Evolutionary conservation across 768 basidiomycete species (phyloP), one percentile per base, ranked within the genome.

Genomic region (Pleurotus tuoliensis): DNA sequence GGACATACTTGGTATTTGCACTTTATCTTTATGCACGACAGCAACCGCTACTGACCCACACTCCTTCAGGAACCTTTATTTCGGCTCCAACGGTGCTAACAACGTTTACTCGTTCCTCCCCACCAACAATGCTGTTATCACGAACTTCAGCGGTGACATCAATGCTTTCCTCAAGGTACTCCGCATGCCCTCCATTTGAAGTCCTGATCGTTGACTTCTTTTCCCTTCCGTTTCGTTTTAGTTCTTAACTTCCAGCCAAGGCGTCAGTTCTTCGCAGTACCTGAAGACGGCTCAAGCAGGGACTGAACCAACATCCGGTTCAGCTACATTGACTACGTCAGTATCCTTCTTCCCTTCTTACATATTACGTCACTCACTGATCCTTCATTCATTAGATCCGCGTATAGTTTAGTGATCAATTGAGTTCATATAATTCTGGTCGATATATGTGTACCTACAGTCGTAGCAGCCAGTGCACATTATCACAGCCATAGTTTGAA

Each of bases 251-350:
- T 52, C 76, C 7, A 69, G 73, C 46, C 70, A 77, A 34, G 72
- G 76, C 4, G 59, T 88, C 30, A 67, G 69, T 57, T 63, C 75
- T 12, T 78, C 81, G 2, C 79, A 88, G 61, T 88, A 76, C 69
- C 72, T 88, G 52, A 76, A 67, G 38, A 83, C 79, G 11, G 77
- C 77, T 1, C 84, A 88, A 62, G 84, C 76, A 5, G 87, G 87
- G 5, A 82, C 82, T 0, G 87, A 88, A 66, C 80, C 81, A 13
- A 86, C 82, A 0, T 74, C 74, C 9, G 85, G 85, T n/a, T 71
- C 73, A 25, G 83, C 80, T 8, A 77, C 73, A 0, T 67, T 87
- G 6, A 76, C 72, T 0, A 81, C 80, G 85, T 86, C 61, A 63
- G 81, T 70, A 9, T 34, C 30, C 30, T 34, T 34, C 1, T 1